These are phyloP conservation scores for Apostasia shenzhenica DNA, from an alignment of 106 monocot species.

Conservation along the genomic window DNA sequence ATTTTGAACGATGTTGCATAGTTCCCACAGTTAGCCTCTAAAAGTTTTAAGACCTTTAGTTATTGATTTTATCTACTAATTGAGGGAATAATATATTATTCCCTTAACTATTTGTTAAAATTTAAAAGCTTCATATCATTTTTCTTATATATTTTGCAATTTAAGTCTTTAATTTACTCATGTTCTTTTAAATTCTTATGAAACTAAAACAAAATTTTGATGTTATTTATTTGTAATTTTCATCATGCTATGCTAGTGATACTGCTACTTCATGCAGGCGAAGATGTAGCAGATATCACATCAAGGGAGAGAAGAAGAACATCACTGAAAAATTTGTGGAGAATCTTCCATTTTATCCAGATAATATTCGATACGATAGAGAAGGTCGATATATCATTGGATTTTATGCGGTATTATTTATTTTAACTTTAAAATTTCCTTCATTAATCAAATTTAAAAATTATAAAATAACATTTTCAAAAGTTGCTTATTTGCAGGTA, in stretches of 20 bases:
- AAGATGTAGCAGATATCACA: slow-evolving; percentile 57
- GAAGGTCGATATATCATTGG: slow-evolving; percentile 67
- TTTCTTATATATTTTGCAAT: background rate
- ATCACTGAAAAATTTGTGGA: slow-evolving; percentile 39
- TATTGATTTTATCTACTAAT: too few species aligned
- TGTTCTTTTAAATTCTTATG: too few species aligned
- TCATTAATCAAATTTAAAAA: background rate
- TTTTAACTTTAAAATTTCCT: background rate
- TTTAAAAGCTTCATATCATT: too few species aligned
- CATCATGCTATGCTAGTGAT: too few species aligned
- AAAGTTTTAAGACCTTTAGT: too few species aligned
- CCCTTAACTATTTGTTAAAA: too few species aligned
- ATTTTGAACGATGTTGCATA: too few species aligned
- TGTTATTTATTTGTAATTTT: background rate
- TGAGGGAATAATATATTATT: too few species aligned
- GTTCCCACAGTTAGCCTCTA: too few species aligned
- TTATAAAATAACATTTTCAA: background rate
- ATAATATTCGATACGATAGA: slow-evolving; percentile 64
- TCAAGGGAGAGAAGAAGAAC: slow-evolving; percentile 42
- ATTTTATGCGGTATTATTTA: slow-evolving; percentile 28
- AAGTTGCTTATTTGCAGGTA: slow-evolving; percentile 15
- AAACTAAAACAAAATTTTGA: background rate
- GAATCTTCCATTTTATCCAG: slow-evolving; percentile 60
- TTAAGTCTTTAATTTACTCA: background rate
- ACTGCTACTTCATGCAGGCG: slow-evolving; percentile 16